These are phyloP conservation scores for Taphrina wiesneri DNA, from an alignment of 1,139 yeast species.

Conservation along the genomic window DNA sequence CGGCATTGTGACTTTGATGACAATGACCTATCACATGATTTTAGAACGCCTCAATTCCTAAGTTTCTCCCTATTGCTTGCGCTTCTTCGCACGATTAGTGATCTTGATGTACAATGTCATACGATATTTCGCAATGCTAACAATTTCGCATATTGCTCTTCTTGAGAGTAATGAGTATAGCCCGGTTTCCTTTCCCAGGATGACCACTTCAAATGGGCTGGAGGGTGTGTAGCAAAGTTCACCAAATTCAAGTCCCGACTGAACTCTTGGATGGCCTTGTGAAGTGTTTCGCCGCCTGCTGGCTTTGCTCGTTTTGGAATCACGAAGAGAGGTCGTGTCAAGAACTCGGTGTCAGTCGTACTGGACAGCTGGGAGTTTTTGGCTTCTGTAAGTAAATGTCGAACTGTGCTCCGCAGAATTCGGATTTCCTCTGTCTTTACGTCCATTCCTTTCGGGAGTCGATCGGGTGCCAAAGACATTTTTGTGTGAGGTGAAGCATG, in stretches of 20 bases:
- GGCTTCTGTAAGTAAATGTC: neutral
- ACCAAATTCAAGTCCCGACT: neutral
- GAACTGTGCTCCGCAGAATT: neutral
- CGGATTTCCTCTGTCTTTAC: neutral
- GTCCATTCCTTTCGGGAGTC: neutral
- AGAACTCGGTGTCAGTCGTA: neutral
- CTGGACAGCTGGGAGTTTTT: neutral
- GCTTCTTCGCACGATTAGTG: neutral
- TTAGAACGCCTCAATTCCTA: no score
- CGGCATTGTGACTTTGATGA: no score
- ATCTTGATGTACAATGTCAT: neutral
- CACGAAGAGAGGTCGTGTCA: neutral
- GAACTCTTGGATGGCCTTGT: neutral
- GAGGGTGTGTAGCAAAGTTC: neutral
- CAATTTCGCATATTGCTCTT: conserved; percentile 1
- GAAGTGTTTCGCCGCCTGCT: neutral
- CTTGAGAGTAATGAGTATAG: neutral
- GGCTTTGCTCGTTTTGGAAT: neutral
- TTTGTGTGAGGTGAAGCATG: no score
- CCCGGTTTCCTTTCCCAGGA: neutral
- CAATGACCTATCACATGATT: no score
- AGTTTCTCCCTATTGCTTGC: neutral
- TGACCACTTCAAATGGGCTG: neutral
- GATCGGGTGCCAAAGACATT: no score
- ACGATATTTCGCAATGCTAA: neutral